Percentiles rank a stretch among this genome's conserved stretches.
These are phyloP conservation scores for Barnettozyma hawaiiensis DNA, from an alignment of 1,139 yeast species.

Conservation along the genomic window DNA sequence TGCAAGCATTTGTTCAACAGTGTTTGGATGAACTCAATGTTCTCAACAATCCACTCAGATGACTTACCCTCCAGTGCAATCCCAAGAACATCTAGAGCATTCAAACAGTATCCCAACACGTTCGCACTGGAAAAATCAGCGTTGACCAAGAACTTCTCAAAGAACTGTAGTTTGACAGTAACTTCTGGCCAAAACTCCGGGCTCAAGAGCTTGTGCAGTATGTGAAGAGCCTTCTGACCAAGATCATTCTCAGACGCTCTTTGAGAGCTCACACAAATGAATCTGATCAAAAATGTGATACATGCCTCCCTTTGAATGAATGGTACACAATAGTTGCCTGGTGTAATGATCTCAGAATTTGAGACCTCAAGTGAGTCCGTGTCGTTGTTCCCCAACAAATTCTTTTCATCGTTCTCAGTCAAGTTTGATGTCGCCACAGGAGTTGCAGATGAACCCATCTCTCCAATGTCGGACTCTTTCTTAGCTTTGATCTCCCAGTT, in stretches of 20 bases:
- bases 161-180: slow-evolving; percentile 72
- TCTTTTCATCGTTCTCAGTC: slow-evolving; percentile 21
- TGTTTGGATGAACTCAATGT: slow-evolving; percentile 61
- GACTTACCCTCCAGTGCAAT: slow-evolving; percentile 77
- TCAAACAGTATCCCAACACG: slow-evolving; percentile 68
- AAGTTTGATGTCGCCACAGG: slow-evolving; percentile 14
- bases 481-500: slow-evolving; percentile 65
- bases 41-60: slow-evolving; percentile 69
- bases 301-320: slow-evolving; percentile 84
- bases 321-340: slow-evolving; percentile 52
- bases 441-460: slow-evolving; percentile 11
- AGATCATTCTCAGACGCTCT: slow-evolving; percentile 80
- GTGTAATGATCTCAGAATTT: slow-evolving; percentile 23
- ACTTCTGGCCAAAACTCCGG: slow-evolving; percentile 84
- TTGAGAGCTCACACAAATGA: slow-evolving; percentile 82
- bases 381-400: slow-evolving; percentile 7
- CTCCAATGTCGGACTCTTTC: slow-evolving; percentile 19
- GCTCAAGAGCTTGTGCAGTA: slow-evolving; percentile 66
- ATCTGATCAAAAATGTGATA: slow-evolving; percentile 83
- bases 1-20: slow-evolving; percentile 78
- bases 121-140: slow-evolving; percentile 63
- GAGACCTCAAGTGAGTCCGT: slow-evolving; percentile 17
- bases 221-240: slow-evolving; percentile 74
- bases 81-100: slow-evolving; percentile 87
- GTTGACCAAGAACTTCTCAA: slow-evolving; percentile 78